Conservation (phyloP, 805 yeast species). For the Ogataea thermomethanolica region DNA sequence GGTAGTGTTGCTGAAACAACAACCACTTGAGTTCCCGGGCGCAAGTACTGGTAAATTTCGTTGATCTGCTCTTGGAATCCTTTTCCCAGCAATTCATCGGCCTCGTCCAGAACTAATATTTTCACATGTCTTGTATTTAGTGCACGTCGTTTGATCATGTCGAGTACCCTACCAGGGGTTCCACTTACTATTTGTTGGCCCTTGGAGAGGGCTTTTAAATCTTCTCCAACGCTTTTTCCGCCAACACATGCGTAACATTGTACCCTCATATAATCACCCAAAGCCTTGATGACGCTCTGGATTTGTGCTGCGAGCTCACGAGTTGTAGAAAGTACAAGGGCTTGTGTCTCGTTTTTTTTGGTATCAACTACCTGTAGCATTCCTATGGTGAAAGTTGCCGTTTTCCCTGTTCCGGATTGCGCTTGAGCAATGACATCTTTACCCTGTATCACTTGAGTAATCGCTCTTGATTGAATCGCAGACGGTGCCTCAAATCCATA, state of each 20-base stretch:
- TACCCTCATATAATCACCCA: constrained; percentile 87
- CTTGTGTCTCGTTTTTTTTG: constrained; percentile 74
- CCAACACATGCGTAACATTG: constrained; percentile 97
- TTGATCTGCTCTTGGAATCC: constrained; percentile 96
- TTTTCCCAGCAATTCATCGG: constrained; percentile 90
- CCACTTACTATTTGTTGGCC: constrained; percentile 96
- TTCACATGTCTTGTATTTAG: constrained; percentile 80
- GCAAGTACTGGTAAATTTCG: constrained; percentile 86
- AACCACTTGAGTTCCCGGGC: constrained; percentile 88
- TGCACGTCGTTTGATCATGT: constrained; percentile 89
- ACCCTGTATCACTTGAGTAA: constrained; percentile 72
- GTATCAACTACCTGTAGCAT: constrained; percentile 62
- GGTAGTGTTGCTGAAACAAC: constrained; percentile 95
- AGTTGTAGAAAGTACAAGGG: constrained; percentile 93
- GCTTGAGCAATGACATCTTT: constrained; percentile 79
- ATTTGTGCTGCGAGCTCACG: constrained; percentile 97
- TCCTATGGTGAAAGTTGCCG: constrained; percentile 82
- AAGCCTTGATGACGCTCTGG: constrained; percentile 84
- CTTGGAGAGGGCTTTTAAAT: constrained; percentile 73
- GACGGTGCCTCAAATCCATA: constrained; percentile 82
- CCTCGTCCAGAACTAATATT: constrained; percentile 96
- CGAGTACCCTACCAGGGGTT: constrained; percentile 97
- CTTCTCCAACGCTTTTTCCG: constrained; percentile 89
- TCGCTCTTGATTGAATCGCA: constrained; percentile 80
- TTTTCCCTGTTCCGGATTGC: constrained; percentile 87